A percentile compares a stretch with the other conserved stretches of the same genome.
Conservation (phyloP, 257 asterid genomes). For the Catharanthus roseus region DNA sequence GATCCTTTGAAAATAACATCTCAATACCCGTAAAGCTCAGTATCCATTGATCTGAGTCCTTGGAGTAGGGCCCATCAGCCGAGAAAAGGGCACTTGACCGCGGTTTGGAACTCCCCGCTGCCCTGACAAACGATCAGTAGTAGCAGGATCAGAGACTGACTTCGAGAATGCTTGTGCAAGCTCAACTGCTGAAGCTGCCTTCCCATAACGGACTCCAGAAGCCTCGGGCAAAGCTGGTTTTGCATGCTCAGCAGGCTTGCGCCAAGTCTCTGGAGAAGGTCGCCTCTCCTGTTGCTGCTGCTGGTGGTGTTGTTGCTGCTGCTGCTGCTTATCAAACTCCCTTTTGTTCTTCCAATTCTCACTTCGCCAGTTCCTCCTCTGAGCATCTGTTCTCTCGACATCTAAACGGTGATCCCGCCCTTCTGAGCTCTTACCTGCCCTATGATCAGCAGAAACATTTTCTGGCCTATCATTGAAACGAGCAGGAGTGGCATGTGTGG, state of each 20-base stretch:
- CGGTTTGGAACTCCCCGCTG: slow-evolving; percentile 54
- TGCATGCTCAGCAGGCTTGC: slow-evolving; percentile 56
- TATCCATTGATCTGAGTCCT: slow-evolving; percentile 92
- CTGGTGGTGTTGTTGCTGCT: slow-evolving; percentile 33
- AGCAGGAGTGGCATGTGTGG: slow-evolving; percentile 29
- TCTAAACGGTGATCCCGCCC: slow-evolving; percentile 57
- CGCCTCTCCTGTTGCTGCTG: slow-evolving; percentile 54
- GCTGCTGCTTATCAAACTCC: slow-evolving; percentile 46
- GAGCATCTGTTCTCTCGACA: slow-evolving; percentile 50
- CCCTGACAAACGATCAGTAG: slow-evolving; percentile 42
- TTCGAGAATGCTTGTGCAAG: slow-evolving; percentile 88
- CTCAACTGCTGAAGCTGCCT: slow-evolving; percentile 88
- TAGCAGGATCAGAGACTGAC: slow-evolving; percentile 55
- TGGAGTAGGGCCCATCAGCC: slow-evolving; percentile 63
- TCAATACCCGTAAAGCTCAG: slow-evolving; percentile 26
- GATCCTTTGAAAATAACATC: slow-evolving; percentile 3
- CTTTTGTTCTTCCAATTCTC: slow-evolving; percentile 57
- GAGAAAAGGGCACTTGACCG: slow-evolving; percentile 70
- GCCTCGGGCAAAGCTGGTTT: slow-evolving; percentile 39
- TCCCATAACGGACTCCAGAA: slow-evolving; percentile 48
- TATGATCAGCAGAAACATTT: slow-evolving; percentile 32
- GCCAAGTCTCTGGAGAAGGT: slow-evolving; percentile 92
- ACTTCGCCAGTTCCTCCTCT: slow-evolving; percentile 51
- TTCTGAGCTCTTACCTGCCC: slow-evolving; percentile 39
- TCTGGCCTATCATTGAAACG: slow-evolving; percentile 43